Conservation (phyloP, 129 eudicot genomes). For the Flaveria bidentis region DNA sequence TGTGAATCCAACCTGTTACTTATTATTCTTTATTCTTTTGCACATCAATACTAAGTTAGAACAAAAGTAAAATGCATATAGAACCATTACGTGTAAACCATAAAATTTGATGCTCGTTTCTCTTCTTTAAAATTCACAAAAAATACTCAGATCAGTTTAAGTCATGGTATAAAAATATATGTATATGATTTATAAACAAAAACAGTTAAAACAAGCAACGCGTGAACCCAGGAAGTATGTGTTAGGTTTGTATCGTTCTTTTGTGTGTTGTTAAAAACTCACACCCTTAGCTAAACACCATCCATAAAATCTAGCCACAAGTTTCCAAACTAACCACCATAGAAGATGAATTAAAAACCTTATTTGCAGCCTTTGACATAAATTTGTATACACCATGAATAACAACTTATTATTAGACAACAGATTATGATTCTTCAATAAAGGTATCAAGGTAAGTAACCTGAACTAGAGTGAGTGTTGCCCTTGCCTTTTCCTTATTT, state of each 20-base stretch:
- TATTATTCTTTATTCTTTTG: too few relatives aligned
- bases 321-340: constrained; percentile 14
- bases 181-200: too few relatives aligned
- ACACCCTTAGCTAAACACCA: background rate
- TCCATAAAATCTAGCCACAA: background rate
- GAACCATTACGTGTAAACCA: too few relatives aligned
- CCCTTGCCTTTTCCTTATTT: constrained; percentile 58
- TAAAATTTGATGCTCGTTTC: background rate
- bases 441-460: constrained; percentile 19
- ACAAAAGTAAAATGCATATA: background rate
- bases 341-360: constrained; percentile 2
- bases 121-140: too few relatives aligned
- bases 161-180: background rate
- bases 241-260: too few relatives aligned
- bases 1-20: too few relatives aligned
- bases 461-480: background rate
- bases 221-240: background rate
- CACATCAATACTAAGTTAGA: too few relatives aligned
- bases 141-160: background rate
- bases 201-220: background rate
- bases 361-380: constrained; percentile 19
- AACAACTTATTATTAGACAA: constrained; percentile 1
- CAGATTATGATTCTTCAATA: background rate
- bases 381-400: constrained; percentile 6
- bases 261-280: too few relatives aligned